phyloP scores from a whole-genome alignment of 352 stramenopile species.

The Pythium rishiriense region DNA sequence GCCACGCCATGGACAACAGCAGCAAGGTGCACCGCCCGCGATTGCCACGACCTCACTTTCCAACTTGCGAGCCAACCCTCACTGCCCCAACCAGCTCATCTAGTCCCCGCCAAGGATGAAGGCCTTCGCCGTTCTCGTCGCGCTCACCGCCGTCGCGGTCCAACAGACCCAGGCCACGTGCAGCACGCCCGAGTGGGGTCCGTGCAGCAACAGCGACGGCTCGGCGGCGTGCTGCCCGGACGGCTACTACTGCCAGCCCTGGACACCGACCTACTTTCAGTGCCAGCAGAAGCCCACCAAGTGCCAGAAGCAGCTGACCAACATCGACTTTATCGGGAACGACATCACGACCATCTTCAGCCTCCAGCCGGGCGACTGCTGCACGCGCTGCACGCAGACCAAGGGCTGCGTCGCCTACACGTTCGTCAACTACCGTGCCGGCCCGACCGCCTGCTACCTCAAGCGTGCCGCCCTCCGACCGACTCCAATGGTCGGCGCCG shows the following conservation, averaged over 20 bases:
- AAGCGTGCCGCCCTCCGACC: not conserved
- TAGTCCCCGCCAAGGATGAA: not conserved
- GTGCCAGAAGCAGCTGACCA: slow-evolving; percentile 36
- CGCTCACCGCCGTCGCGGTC: not conserved
- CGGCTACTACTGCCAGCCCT: slow-evolving; percentile 42
- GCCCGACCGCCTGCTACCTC: not conserved
- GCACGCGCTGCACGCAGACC: slow-evolving; percentile 20
- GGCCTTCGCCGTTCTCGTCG: not conserved
- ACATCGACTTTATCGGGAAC: slow-evolving; percentile 37
- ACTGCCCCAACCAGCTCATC: not conserved
- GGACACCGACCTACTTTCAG: slow-evolving; percentile 37
- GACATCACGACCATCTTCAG: slow-evolving; percentile 41
- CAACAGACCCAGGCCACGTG: not conserved
- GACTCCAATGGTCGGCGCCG: not conserved
- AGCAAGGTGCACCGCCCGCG: too few relatives aligned
- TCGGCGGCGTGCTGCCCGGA: slow-evolving; percentile 27
- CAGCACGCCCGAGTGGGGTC: slow-evolving; percentile 2
- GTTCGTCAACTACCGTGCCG: slow-evolving; percentile 31
- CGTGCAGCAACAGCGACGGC: not conserved
- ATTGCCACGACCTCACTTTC: not conserved
- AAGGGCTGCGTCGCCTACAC: slow-evolving; percentile 41
- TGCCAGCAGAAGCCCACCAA: slow-evolving; percentile 31
- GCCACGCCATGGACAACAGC: too few relatives aligned
- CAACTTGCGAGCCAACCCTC: not conserved
- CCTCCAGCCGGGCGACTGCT: slow-evolving; percentile 37